A percentile compares a stretch with the other conserved stretches of the same genome.
Conservation (phyloP, 148 eudicot species). For the Vaccinium darrowii region DNA sequence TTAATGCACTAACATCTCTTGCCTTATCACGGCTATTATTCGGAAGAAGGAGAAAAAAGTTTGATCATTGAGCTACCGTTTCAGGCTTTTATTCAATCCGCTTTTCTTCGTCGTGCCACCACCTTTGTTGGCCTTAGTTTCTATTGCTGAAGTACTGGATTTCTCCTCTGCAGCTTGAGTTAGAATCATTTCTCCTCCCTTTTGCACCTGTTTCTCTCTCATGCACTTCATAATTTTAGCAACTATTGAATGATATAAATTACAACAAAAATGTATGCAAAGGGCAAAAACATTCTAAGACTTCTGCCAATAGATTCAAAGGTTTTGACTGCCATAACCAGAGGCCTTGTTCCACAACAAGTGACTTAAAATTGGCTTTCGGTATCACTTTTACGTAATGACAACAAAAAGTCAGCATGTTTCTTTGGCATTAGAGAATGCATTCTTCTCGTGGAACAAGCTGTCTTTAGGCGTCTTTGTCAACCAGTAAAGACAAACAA, state of each 20-base stretch:
- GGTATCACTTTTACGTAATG: no score
- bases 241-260: slow-evolving; percentile 1
- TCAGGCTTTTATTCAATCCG: slow-evolving; percentile 61
- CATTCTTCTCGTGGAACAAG: no score
- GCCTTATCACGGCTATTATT: not conserved
- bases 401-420: no score
- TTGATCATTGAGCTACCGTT: slow-evolving; percentile 45
- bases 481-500: no score
- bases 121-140: slow-evolving; percentile 26
- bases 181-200: slow-evolving; percentile 64
- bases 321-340: no score
- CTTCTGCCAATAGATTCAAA: not conserved
- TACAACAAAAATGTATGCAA: not conserved
- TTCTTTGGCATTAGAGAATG: no score
- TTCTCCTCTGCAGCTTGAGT: slow-evolving; percentile 36
- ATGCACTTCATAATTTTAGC: not conserved
- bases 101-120: slow-evolving; percentile 35
- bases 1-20: not conserved
- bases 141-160: slow-evolving; percentile 17
- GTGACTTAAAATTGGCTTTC: no score
- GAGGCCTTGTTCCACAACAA: no score
- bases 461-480: no score
- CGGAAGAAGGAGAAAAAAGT: not conserved
- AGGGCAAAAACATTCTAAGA: not conserved
- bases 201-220: slow-evolving; percentile 55